These are phyloP conservation scores for Glarea lozoyensis DNA, from an alignment of 495 filamentous ascomycete genomes.

Conservation along the genomic window DNA sequence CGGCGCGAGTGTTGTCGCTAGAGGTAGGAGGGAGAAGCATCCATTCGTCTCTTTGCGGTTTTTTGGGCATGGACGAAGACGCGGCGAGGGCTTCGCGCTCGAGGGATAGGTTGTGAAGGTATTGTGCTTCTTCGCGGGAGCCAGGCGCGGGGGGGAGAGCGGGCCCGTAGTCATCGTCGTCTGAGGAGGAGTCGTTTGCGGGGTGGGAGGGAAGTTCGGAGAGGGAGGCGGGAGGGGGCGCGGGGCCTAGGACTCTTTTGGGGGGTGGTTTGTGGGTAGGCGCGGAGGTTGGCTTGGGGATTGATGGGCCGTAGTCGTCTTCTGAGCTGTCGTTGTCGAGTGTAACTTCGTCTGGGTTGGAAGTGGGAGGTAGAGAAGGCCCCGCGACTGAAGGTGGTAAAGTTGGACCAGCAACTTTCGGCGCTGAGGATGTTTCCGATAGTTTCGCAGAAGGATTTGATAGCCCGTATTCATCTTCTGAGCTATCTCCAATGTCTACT, in stretches of 20 bases:
- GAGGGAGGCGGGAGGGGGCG: slow-evolving; percentile 43
- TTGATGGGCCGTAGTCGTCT: slow-evolving; percentile 15
- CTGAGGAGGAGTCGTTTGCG: slow-evolving; percentile 16
- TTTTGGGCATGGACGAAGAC: slow-evolving; percentile 28
- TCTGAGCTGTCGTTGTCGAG: slow-evolving; percentile 10
- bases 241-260: slow-evolving; percentile 40
- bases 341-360: slow-evolving; percentile 15
- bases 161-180: slow-evolving; percentile 60
- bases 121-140: slow-evolving; percentile 14
- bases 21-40: slow-evolving; percentile 79
- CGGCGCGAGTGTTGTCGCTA: slow-evolving; percentile 54
- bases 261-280: slow-evolving; percentile 7
- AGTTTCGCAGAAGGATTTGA: slow-evolving; percentile 21
- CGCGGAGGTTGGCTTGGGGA: slow-evolving; percentile 3
- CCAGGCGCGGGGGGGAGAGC: slow-evolving; percentile 52
- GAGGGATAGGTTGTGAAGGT: slow-evolving; percentile 2
- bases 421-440: slow-evolving; percentile 10
- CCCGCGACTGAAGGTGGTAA: slow-evolving; percentile 10
- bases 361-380: slow-evolving; percentile 8
- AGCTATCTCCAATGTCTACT: slow-evolving; percentile 22
- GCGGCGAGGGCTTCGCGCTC: slow-evolving; percentile 9
- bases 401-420: slow-evolving; percentile 14
- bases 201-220: slow-evolving; percentile 26
- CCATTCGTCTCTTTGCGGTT: slow-evolving; percentile 73
- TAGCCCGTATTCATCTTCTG: slow-evolving; percentile 14